A percentile compares a stretch with the other conserved stretches of the same genome.
Evolutionary conservation across 805 yeast genomes (phyloP).

Genomic region (Alloascoidea africana): DNA sequence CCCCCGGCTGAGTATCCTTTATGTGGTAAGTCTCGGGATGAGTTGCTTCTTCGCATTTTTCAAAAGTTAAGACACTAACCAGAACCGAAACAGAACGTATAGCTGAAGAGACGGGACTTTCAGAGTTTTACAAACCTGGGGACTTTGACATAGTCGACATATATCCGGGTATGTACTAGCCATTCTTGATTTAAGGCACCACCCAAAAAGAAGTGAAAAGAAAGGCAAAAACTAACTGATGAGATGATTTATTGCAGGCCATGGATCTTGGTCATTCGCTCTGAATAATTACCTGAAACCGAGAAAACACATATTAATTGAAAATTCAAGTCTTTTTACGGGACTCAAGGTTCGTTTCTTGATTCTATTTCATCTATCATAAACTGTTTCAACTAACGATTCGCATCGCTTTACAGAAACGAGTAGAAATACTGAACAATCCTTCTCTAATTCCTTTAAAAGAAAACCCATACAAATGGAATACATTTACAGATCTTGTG

Average conservation of each 20-base stretch:
- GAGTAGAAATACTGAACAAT: slow-evolving; percentile 10
- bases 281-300: slow-evolving; percentile 52
- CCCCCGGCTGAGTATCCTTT: too few relatives aligned
- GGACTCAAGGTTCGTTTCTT: slow-evolving; percentile 8
- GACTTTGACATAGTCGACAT: slow-evolving; percentile 17
- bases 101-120: slow-evolving; percentile 31
- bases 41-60: too few relatives aligned
- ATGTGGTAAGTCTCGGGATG: too few relatives aligned
- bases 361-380: slow-evolving; percentile 3
- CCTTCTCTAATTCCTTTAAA: slow-evolving; percentile 15
- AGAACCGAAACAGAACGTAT: too few relatives aligned
- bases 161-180: slow-evolving; percentile 21
- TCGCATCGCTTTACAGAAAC: slow-evolving; percentile 8
- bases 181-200: slow-evolving; percentile 48
- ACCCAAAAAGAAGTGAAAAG: too few relatives aligned
- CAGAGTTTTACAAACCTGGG: slow-evolving; percentile 18
- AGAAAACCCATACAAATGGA: slow-evolving; percentile 57
- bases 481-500: slow-evolving; percentile 32
- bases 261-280: slow-evolving; percentile 45
- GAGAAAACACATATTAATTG: slow-evolving; percentile 45
- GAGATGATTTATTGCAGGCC: too few relatives aligned
- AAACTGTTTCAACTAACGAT: slow-evolving; percentile 5
- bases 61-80: too few relatives aligned
- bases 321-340: slow-evolving; percentile 22
- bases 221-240: slow-evolving; percentile 44